Conservation (phyloP, 257 asterid species). For the Plectranthus barbatus region DNA sequence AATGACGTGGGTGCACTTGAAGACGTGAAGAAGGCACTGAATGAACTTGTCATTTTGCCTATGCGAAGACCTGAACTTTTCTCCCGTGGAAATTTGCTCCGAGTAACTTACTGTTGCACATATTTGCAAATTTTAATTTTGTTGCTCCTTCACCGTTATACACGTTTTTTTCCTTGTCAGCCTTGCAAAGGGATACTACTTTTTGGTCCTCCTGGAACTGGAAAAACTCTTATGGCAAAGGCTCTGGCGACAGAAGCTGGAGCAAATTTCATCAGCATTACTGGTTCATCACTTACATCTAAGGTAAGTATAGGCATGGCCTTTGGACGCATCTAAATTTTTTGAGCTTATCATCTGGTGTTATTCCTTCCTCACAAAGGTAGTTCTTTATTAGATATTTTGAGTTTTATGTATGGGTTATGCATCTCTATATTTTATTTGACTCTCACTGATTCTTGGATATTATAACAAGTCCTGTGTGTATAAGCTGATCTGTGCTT, state of each 20-base stretch:
- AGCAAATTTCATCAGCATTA: slow-evolving; percentile 90
- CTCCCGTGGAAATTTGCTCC: slow-evolving; percentile 83
- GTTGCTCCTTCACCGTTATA: slow-evolving; percentile 1
- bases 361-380: not conserved
- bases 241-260: slow-evolving; percentile 99
- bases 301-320: slow-evolving; percentile 39
- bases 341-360: not conserved
- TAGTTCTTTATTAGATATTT: not conserved
- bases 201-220: slow-evolving; percentile 99
- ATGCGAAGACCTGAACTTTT: slow-evolving; percentile 98
- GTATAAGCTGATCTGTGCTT: not conserved
- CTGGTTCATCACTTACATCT: slow-evolving; percentile 97
- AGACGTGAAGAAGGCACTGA: slow-evolving; percentile 79
- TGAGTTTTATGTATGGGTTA: not conserved
- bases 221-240: slow-evolving; percentile 95
- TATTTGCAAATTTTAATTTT: not conserved
- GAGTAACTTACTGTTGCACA: slow-evolving; percentile 38
- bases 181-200: slow-evolving; percentile 99
- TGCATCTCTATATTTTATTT: no score
- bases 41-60: slow-evolving; percentile 96
- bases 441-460: not conserved
- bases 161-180: slow-evolving; percentile 30
- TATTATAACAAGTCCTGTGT: not conserved
- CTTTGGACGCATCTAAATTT: not conserved
- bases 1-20: slow-evolving; percentile 99